Conservation (phyloP, 345 rosid species). For the Durio zibethinus region DNA sequence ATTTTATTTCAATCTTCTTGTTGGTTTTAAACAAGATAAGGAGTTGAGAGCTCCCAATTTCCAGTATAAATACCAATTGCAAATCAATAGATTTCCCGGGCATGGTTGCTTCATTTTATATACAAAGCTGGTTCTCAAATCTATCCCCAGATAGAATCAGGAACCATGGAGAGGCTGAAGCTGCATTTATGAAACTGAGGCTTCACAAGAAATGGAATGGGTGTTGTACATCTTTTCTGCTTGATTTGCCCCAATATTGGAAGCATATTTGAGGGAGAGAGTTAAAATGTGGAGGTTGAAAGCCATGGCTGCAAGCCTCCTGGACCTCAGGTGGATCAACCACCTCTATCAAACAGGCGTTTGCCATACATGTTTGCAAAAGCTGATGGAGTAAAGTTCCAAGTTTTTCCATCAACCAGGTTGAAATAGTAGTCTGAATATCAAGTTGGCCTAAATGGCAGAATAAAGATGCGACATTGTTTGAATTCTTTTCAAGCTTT, state of each 20-base stretch:
- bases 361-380: too few species aligned
- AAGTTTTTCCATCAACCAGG: neutral
- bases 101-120: neutral
- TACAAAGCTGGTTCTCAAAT: neutral
- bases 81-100: neutral
- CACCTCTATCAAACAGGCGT: too few species aligned
- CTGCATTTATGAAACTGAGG: neutral
- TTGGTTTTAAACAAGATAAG: neutral
- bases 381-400: too few species aligned
- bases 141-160: neutral
- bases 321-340: neutral
- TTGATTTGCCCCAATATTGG: slow-evolving; percentile 25
- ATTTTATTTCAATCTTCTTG: neutral
- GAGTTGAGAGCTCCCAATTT: too few species aligned
- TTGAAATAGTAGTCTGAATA: neutral
- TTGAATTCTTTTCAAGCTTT: neutral
- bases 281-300: neutral
- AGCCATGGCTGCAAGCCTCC: neutral
- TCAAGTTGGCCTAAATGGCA: neutral
- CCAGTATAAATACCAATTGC: neutral
- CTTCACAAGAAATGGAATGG: neutral
- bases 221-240: neutral
- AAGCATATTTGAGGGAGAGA: slow-evolving; percentile 28
- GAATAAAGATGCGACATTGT: too few species aligned
- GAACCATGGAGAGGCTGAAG: neutral